Percentiles rank a stretch among this genome's conserved stretches.
phyloP scores from a whole-genome alignment of 2,329 filamentous ascomycete genomes.

The Stylonectria norvegica region DNA sequence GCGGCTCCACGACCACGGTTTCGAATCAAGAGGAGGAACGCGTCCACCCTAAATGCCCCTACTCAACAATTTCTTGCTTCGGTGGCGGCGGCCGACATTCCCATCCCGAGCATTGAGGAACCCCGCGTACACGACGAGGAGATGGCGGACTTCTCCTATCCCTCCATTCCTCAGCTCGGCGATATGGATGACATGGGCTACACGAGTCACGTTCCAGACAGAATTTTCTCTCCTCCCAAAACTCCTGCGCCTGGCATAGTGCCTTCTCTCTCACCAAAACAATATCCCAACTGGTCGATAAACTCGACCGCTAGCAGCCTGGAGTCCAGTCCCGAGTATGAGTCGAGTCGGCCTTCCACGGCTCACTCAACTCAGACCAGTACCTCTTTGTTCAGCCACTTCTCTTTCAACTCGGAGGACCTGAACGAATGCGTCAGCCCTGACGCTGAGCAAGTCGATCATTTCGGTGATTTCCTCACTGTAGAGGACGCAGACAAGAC shows the following conservation, averaged over 20 bases:
- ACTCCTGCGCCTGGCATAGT: conserved; percentile 52
- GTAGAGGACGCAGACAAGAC: conserved; percentile 32
- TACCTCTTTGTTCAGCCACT: conserved; percentile 54
- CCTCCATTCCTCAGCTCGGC: conserved; percentile 34
- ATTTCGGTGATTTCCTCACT: conserved; percentile 22
- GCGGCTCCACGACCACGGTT: conserved; percentile 53
- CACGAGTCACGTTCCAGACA: conserved; percentile 33
- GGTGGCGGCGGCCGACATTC: conserved; percentile 61
- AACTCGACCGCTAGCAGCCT: conserved; percentile 55
- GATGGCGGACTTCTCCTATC: conserved; percentile 38
- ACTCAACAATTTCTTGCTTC: conserved; percentile 66
- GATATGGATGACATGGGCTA: conserved; percentile 32
- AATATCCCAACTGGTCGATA: conserved; percentile 58
- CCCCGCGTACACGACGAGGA: conserved; percentile 45
- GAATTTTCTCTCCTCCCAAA: conserved; percentile 54
- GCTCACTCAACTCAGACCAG: conserved; percentile 58
- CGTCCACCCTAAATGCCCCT: conserved; percentile 52
- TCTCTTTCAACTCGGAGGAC: conserved; percentile 56
- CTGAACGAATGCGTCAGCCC: conserved; percentile 50
- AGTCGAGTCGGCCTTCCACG: conserved; percentile 58
- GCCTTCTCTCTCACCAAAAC: conserved; percentile 42
- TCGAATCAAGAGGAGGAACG: conserved; percentile 53
- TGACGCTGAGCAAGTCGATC: conserved; percentile 33
- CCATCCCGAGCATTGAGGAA: conserved; percentile 62
- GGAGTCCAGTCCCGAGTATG: conserved; percentile 57